Evolutionary conservation across 768 basidiomycete genomes (phyloP), one percentile per base, ranked within the genome.

Genomic region (Agaricus sinodeliciosus): DNA sequence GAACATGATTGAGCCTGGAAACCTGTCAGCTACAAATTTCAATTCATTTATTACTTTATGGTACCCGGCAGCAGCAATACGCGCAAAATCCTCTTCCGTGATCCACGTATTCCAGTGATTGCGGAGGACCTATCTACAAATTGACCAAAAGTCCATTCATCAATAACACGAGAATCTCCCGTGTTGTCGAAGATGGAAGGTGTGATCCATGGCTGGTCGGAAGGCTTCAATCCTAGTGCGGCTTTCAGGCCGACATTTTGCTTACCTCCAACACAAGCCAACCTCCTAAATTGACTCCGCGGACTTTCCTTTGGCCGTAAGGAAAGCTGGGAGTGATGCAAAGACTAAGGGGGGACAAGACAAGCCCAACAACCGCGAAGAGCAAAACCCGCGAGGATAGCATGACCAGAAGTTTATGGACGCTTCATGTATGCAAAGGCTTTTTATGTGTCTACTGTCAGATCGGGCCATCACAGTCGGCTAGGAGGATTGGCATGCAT

Each of bases 21-120:
- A 43, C 46, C 34, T 37, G 35, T 51, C 43, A 43, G 35, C 49
- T 49, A 43, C 47, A 35, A 51, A 49, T 25, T 51, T 39, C 26
- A 49, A n/a, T 28, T 27, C 40, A 26, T 8, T 19, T 3, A 19
- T 41, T 54, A 55, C 52, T 45, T 48, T 51, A 54, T 67, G 67
- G 19, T 64, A 87, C 87, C 87, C 87, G 5, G 89, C 88, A 41
- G 77, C 81, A 48, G 85, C 81, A 55, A 92, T 91, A 43, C 72
- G 78, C 28, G 68, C 67, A 62, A 94, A 89, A 67, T 97, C 94
- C 16, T 73, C 63, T 62, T 93, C 85, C 1, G 85, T 89, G 58
- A 97, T 91, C 81, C 82, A 94, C 0, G 83, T 84, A 57, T 87
- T 67, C 89, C 90, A 92, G 63, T 91, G 90, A 43, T 75, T 70